Percentiles rank a stretch among this genome's conserved stretches.
Conservation (phyloP, 2,329 filamentous ascomycete species). For the Fusarium marasasianum region DNA sequence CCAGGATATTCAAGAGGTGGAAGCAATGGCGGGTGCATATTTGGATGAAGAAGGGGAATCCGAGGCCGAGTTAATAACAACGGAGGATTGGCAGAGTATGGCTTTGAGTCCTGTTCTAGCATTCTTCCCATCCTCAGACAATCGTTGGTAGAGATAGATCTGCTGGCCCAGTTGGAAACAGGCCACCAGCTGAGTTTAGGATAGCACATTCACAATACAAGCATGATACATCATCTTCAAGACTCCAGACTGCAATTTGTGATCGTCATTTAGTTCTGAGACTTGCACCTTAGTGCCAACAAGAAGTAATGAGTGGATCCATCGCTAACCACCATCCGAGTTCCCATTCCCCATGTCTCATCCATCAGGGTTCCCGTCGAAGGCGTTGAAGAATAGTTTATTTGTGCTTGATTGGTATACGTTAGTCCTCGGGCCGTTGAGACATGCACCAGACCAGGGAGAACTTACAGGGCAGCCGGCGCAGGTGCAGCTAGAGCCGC, state of each 20-base stretch:
- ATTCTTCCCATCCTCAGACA: conserved; percentile 41
- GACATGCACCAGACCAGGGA: conserved; percentile 19
- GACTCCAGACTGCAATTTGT: conserved; percentile 7
- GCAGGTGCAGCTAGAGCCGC: conserved; percentile 55
- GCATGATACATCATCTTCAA: background rate
- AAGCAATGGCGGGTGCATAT: conserved; percentile 8
- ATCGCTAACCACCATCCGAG: conserved; percentile 14
- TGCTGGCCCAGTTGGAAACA: background rate
- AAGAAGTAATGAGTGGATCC: conserved; percentile 38
- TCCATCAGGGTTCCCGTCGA: conserved; percentile 42
- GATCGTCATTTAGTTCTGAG: conserved; percentile 9
- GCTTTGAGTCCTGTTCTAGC: conserved; percentile 47
- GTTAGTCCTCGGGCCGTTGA: conserved; percentile 20
- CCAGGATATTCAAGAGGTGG: background rate
- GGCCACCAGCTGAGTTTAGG: background rate
- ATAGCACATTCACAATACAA: background rate
- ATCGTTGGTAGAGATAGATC: background rate
- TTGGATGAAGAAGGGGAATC: conserved; percentile 1
- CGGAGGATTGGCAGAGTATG: conserved; percentile 1
- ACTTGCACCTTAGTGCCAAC: conserved; percentile 1
- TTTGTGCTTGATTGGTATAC: conserved; percentile 44
- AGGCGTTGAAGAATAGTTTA: conserved; percentile 26
- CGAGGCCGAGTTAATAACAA: background rate
- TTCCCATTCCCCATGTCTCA: conserved; percentile 6
- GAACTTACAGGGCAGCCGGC: conserved; percentile 54